Conservation (phyloP, 2,329 filamentous ascomycete species). For the Sporothrix schenckii region DNA sequence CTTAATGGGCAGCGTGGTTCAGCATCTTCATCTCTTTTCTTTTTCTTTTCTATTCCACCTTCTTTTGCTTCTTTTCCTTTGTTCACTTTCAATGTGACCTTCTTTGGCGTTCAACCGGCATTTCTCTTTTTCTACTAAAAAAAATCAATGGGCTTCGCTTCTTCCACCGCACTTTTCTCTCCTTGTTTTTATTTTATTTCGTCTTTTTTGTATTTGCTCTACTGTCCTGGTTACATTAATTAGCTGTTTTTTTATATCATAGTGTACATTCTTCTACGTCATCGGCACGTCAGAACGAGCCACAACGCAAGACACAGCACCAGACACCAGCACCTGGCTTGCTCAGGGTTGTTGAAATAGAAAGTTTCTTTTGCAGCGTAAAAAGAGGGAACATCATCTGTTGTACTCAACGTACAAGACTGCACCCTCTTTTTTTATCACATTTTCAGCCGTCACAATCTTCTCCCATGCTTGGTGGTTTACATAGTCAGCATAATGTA, state of each 20-base stretch:
- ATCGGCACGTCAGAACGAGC: neutral
- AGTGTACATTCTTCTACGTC: neutral
- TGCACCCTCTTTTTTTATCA: neutral
- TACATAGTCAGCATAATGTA: too few relatives aligned
- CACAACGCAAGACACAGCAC: neutral
- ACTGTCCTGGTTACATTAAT: constrained; percentile 11
- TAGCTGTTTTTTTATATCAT: neutral
- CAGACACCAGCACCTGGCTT: neutral
- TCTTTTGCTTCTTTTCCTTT: neutral
- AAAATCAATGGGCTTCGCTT: neutral
- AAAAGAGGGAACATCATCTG: neutral
- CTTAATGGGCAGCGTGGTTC: neutral
- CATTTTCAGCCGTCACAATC: neutral
- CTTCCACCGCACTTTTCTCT: neutral
- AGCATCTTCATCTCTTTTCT: neutral
- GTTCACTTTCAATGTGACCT: neutral
- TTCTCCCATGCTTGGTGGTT: neutral
- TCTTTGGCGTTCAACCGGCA: constrained; percentile 26
- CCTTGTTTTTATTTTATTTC: neutral
- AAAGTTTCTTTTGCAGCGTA: constrained; percentile 7
- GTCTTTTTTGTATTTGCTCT: neutral
- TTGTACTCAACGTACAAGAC: constrained; percentile 28
- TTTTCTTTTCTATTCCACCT: neutral
- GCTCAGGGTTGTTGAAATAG: constrained; percentile 8
- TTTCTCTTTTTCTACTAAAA: neutral